Base-by-base conservation (phyloP, 1,284 basidiomycete species). In the Lentinula novae-zelandiae region DNA sequence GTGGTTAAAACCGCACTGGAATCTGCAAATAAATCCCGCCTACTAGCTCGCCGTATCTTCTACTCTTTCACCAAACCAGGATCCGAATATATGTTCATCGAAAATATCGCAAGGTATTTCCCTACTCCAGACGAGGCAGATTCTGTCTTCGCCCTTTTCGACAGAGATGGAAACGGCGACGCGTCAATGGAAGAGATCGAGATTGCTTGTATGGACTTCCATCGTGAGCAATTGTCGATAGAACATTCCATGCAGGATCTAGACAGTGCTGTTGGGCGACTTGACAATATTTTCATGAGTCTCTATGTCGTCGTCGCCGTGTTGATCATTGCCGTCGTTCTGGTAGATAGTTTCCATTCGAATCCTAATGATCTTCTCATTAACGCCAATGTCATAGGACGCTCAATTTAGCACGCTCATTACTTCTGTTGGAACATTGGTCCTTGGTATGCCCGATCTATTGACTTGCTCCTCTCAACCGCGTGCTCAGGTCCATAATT, bases 201-300 rank as follows among this genome's bases (percentile, higher is more conserved):
- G 71, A 81, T 89, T 75, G 84, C 91, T 13, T 88, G 91, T 73
- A 76, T 93, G 72, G 87, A 93, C 58, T 83, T 93, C 61, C 93
- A 96, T 71, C 84, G 92, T 17, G 95, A 96, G 69, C 86, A 95
- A 64, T 75, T 95, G 44, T 87, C 90, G 5, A 84, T 97, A 58
- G 89, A 93, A 65, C 87, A 90, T 68, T 93, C 90, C 10, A 94
- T 98, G 93, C 83, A 87, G 44, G 94, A 96, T 72, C 78, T 96
- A 58, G 95, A 97, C 73, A 93, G 91, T 62, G 95, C 93, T 5
- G 92, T 95, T 34, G 87, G 90, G 27, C 81, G 91, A 53, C 72
- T 92, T 64, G 89, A 91, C 69, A 89, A 90, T 67, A 90, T 92
- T 62, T 73, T 88, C 57, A 87, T 89, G 83, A 80, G 77, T 54